Percentiles rank a stretch among this genome's conserved stretches.
phyloP scores from a whole-genome alignment of 176 grass and related monocot species.

The Cymbopogon citratus region DNA sequence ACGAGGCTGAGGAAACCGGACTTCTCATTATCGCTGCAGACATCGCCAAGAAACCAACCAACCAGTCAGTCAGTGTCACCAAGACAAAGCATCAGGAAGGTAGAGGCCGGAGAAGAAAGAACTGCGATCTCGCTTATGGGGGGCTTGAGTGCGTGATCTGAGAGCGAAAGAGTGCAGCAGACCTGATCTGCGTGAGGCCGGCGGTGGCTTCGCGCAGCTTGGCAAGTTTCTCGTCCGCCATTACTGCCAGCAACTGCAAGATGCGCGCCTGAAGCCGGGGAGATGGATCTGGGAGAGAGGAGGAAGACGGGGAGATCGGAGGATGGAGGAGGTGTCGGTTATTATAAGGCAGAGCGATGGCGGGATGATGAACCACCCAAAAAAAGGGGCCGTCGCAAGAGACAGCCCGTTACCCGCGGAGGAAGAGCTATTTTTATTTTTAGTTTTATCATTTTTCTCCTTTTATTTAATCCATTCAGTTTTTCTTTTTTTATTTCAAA shows the following conservation, averaged over 20 bases:
- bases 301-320: neutral
- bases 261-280: neutral
- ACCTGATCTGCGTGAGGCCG: conserved; percentile 73
- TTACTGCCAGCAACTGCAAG: neutral
- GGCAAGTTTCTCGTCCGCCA: conserved; percentile 70
- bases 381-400: neutral
- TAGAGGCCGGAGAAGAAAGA: neutral
- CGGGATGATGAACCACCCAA: conserved; percentile 8
- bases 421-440: neutral
- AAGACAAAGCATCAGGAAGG: neutral
- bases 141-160: neutral
- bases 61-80: neutral
- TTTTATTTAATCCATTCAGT: neutral
- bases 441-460: no score
- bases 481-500: neutral
- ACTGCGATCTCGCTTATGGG: neutral
- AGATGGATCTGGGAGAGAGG: neutral
- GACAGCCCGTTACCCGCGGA: neutral
- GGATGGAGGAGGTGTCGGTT: conserved; percentile 23
- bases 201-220: conserved; percentile 59
- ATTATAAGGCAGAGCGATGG: conserved; percentile 17
- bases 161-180: neutral
- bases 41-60: neutral
- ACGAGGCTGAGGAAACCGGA: conserved; percentile 80
- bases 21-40: conserved; percentile 85